These are phyloP conservation scores for Catunica adiposa DNA, from an alignment of 2,329 filamentous ascomycete genomes.

Conservation along the genomic window DNA sequence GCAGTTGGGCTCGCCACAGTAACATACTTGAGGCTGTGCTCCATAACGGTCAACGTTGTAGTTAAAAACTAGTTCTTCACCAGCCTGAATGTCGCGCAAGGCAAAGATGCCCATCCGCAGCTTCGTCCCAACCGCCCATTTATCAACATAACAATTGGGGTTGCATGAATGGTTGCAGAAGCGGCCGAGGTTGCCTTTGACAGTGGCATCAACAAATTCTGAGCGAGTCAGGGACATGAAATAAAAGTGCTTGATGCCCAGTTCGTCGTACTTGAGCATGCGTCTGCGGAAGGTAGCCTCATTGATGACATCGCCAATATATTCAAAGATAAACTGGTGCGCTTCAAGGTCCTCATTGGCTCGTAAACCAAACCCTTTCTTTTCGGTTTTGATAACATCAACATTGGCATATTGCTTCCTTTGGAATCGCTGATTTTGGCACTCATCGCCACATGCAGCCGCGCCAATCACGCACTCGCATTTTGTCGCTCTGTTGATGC, in stretches of 20 bases:
- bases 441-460: conserved; percentile 64
- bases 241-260: conserved; percentile 98
- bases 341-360: conserved; percentile 60
- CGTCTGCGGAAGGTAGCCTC: conserved; percentile 76
- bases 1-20: conserved; percentile 88
- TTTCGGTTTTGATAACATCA: conserved; percentile 91
- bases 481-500: conserved; percentile 95
- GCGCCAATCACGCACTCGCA: conserved; percentile 79
- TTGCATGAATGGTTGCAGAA: conserved; percentile 99
- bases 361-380: conserved; percentile 89
- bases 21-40: conserved; percentile 89
- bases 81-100: conserved; percentile 63
- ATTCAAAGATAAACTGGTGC: conserved; percentile 93
- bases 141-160: conserved; percentile 97
- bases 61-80: conserved; percentile 95
- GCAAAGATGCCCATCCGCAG: conserved; percentile 98
- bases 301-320: conserved; percentile 95
- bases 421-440: conserved; percentile 91
- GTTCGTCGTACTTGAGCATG: conserved; percentile 84
- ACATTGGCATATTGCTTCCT: conserved; percentile 79
- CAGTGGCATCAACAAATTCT: conserved; percentile 95
- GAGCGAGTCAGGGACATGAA: conserved; percentile 97
- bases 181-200: conserved; percentile 84
- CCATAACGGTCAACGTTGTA: conserved; percentile 99
- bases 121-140: conserved; percentile 96